Evolutionary conservation across 257 asterid species (phyloP), one percentile per base, ranked within the genome.

Genomic region (Anisodus acutangulus): DNA sequence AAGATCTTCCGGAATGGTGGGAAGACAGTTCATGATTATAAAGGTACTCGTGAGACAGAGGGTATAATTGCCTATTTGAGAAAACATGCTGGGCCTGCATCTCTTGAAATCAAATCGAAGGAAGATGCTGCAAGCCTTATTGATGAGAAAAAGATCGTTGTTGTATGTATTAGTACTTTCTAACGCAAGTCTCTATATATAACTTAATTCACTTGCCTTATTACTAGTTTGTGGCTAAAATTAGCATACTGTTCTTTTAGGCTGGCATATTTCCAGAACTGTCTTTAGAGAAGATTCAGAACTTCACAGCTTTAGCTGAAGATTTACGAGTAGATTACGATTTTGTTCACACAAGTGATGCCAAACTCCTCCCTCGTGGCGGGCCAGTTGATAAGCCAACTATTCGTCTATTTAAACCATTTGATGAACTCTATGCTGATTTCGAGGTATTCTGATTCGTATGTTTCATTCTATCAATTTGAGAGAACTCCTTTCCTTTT

Each of bases 11-110:
- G 95, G 86, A 88, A 95, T 81, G 98, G 98, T 66, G 98, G 98
- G 4, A 90, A 92, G 83, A 43, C 15, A 81, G 70, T 85, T 82
- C 95, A 92, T 70, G 98, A 94, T 0, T 95, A 93, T 83, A 93
- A 94, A 16, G 98, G 97, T 59, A 97, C 98, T 51, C 97, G 98
- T 69, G 95, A 95, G 67, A 93, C 97, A 57, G 93, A 89, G 62
- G 97, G 98, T 43, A 94, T 95, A 62, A 93, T 88, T 64, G 79
- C 89, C 2, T 95, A 89, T 89, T 83, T 95, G 90, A 91, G 92
- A 90, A 94, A 84, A 85, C 98, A 93, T 92, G 87, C 59, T 49
- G 98, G 98, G 26, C 98, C 97, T 78, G 92, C 98, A 35, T 93
- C 98, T 66, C 6, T 85, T 85, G 97, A 92, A 85, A 92, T 93